Conservation (phyloP, 495 filamentous ascomycete genomes). For the Zalerion maritima region DNA sequence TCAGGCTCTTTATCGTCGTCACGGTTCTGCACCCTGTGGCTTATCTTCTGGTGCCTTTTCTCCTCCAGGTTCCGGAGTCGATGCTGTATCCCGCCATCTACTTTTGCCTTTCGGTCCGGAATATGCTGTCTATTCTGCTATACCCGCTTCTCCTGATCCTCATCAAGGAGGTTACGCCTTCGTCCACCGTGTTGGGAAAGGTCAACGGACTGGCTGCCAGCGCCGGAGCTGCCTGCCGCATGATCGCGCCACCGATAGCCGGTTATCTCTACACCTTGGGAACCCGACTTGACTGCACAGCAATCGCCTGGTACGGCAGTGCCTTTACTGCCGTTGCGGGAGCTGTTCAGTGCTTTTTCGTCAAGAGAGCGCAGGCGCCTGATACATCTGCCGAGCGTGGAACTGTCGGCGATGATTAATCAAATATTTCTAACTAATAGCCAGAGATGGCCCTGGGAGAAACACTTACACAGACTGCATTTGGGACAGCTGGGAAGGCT, state of each 20-base stretch:
- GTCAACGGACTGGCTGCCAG: constrained; percentile 74
- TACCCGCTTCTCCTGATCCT: constrained; percentile 71
- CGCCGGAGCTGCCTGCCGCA: constrained; percentile 62
- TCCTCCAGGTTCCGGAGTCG: constrained; percentile 45
- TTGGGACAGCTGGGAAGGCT: no score
- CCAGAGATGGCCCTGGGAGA: no score
- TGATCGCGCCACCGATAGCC: constrained; percentile 59
- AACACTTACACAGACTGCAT: no score
- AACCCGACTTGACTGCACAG: constrained; percentile 50
- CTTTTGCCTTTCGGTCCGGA: constrained; percentile 52
- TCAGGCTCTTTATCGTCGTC: constrained; percentile 55
- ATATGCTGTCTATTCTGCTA: constrained; percentile 59
- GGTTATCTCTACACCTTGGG: constrained; percentile 62
- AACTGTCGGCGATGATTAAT: no score
- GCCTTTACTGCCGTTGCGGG: constrained; percentile 54
- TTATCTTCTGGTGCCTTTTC: constrained; percentile 60
- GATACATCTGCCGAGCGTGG: no score
- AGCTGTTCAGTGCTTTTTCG: constrained; percentile 51
- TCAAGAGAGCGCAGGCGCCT: constrained; percentile 39
- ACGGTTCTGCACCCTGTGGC: constrained; percentile 61
- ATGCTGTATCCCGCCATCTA: constrained; percentile 57
- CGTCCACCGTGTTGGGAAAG: constrained; percentile 49
- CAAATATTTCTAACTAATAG: no score
- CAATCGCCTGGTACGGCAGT: constrained; percentile 67
- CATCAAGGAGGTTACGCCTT: constrained; percentile 69